Base-by-base conservation (phyloP, 768 basidiomycete genomes). In the Collybiopsis confluens region DNA sequence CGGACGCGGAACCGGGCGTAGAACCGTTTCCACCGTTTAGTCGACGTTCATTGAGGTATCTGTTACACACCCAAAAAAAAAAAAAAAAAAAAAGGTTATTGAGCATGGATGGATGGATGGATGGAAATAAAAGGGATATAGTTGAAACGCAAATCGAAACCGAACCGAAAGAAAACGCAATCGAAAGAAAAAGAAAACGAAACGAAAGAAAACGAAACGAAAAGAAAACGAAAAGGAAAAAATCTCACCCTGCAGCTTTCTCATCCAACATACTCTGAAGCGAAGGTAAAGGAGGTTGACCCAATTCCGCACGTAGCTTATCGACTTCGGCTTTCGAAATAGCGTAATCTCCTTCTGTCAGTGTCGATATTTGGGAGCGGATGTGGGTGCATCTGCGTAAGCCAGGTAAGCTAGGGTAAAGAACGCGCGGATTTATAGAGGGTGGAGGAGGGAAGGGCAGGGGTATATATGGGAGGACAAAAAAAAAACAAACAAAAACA, bases 281-380 rank as follows among this genome's bases (percentile, higher is more conserved):
- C 60, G 77, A 84, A 2, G 88, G 89, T 11, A 91, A 67, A 2
- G 90, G 83, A 1, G 80, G 70, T 59, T 92, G 85, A 1, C 89
- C 90, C 6, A 92, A 81, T 63, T 92, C 90, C 48, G 74, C 73
- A 37, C 90, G 80, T 42, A 92, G 72, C 49, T 78, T 71, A 63
- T 92, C 90, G 44, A 92, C 90, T 57, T 92, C 89, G 26, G 68
- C 68, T 65, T 92, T 92, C 4, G 90, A 85, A 7, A 70, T 65
- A 13, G 85, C 74, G 62, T 92, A 92, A 58, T 91, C 90, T 33
- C 85, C 86, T 44, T 89, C 88, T 20, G 86, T 83, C 10, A 92
- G 73, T 11, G 70, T 67, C 35, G 73, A 70, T 56, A 92, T 90
- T 67, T 87, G 87, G 35, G 70, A 64, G 3, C 83, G 82, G 27